phyloP scores from a whole-genome alignment of 257 asterid genomes.

The Cynanchum wilfordii region DNA sequence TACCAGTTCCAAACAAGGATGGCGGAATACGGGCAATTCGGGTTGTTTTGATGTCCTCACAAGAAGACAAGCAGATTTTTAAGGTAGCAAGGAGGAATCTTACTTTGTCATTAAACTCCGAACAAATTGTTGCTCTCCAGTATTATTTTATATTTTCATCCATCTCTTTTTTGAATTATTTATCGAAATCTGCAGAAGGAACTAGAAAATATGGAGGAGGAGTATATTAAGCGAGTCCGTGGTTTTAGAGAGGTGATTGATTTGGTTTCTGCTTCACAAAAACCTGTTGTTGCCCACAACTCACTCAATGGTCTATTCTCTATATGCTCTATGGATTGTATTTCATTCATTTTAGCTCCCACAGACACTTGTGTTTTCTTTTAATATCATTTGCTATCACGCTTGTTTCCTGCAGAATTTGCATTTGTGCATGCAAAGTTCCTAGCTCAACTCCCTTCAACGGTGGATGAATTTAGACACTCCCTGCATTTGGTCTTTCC shows the following conservation, averaged over 20 bases:
- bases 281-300: slow-evolving; percentile 81
- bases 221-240: slow-evolving; percentile 44
- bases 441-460: slow-evolving; percentile 65
- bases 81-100: slow-evolving; percentile 40
- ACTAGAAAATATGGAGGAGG: slow-evolving; percentile 54
- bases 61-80: slow-evolving; percentile 64
- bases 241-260: slow-evolving; percentile 93
- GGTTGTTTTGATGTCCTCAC: slow-evolving; percentile 65
- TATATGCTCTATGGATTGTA: slow-evolving; percentile 4
- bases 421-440: slow-evolving; percentile 69
- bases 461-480: slow-evolving; percentile 55
- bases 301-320: slow-evolving; percentile 63
- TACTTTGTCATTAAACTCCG: not conserved
- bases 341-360: slow-evolving; percentile 17
- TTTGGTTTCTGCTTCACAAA: slow-evolving; percentile 70
- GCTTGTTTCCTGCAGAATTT: slow-evolving; percentile 55
- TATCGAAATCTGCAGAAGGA: slow-evolving; percentile 47
- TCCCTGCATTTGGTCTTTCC: slow-evolving; percentile 56
- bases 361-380: slow-evolving; percentile 15
- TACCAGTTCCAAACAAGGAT: slow-evolving; percentile 46
- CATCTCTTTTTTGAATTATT: slow-evolving; percentile 17
- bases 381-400: slow-evolving; percentile 6
- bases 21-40: slow-evolving; percentile 60
- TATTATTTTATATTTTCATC: slow-evolving; percentile 4
- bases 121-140: slow-evolving; percentile 8